phyloP scores from a whole-genome alignment of 2,329 filamentous ascomycete genomes.

The Elsinoe australis region DNA sequence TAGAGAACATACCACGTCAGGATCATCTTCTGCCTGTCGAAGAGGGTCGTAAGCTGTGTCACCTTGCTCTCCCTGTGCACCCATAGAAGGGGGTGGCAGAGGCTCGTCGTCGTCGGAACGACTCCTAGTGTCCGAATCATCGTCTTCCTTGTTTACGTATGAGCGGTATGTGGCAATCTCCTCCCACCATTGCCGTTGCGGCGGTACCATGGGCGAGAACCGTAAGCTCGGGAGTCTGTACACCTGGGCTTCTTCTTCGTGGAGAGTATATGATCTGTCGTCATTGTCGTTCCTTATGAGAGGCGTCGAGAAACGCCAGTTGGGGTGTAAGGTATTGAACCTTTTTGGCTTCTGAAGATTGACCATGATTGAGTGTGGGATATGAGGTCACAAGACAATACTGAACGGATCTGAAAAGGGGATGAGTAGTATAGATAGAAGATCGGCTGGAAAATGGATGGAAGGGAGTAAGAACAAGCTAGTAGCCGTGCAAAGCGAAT shows the following conservation, averaged over 20 bases:
- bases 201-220: constrained; percentile 6
- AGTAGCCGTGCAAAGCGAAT: neutral
- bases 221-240: constrained; percentile 6
- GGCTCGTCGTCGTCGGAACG: constrained; percentile 3
- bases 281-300: constrained; percentile 1
- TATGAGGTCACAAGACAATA: constrained; percentile 14
- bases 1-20: constrained; percentile 9
- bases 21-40: constrained; percentile 13
- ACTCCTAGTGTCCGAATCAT: constrained; percentile 4
- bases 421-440: neutral
- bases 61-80: constrained; percentile 1
- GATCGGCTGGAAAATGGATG: neutral
- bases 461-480: constrained; percentile 1
- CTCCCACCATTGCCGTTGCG: constrained; percentile 13
- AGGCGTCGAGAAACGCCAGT: constrained; percentile 8
- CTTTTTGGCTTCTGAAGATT: constrained; percentile 10
- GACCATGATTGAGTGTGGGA: neutral
- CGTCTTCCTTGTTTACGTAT: constrained; percentile 8
- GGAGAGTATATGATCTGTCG: constrained; percentile 8
- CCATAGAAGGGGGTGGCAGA: constrained; percentile 6
- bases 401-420: neutral
- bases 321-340: constrained; percentile 13
- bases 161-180: constrained; percentile 6
- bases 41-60: constrained; percentile 6
- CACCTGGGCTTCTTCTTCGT: constrained; percentile 6